Base-by-base conservation (phyloP, 163 green algal genomes). In the Prototheca cutis region DNA sequence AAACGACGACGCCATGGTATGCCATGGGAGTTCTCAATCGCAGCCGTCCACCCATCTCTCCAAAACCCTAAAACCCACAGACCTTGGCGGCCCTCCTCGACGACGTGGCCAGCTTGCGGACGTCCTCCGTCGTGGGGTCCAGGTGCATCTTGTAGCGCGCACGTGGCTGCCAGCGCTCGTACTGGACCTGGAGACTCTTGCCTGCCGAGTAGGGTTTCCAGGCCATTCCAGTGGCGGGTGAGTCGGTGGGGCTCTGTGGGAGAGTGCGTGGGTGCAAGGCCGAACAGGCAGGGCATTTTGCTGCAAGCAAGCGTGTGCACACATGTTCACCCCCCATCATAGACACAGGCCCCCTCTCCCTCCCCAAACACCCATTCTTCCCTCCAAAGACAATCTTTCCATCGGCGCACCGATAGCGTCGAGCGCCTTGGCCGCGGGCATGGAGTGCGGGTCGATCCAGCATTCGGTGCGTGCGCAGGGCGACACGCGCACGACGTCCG, bases 401-500 rank as follows among this genome's bases (percentile, higher is more conserved):
- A 51, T 51, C 17, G 25, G 4, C 36, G 15, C n/a, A n/a, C n/a
- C 59, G 4, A 99, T 96, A 4, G 83, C 85, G 30, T 99, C 92
- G 23, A 99, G 74, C 2, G 90, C 91, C 67, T 96, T 97, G 8
- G 88, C 83, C 0, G 87, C 78, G 73, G 88, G 84, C 80, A 95
- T 96, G 29, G 83, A 90, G 28, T 93, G 74, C 18, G 93, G 93
- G 73, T 99, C 90, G 51, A 94, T 78, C 85, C 88, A 95, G 78
- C 86, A 95, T 74, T 98, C 89, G 42, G 95, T 70, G 6, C 90
- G 78, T 0, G 93, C 90, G 60, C 93, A 98, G 10, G 93, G 93
- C 17, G 87, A 95, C 58, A 98, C 94, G 71, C 96, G 96, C 51
- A 98, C 87, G 2, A 97, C 84, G 60, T 98, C 93, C 7, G 93